A percentile compares a stretch with the other conserved stretches of the same genome.
phyloP scores from a whole-genome alignment of 2,329 filamentous ascomycete genomes.

The Coniochaeta sp. region DNA sequence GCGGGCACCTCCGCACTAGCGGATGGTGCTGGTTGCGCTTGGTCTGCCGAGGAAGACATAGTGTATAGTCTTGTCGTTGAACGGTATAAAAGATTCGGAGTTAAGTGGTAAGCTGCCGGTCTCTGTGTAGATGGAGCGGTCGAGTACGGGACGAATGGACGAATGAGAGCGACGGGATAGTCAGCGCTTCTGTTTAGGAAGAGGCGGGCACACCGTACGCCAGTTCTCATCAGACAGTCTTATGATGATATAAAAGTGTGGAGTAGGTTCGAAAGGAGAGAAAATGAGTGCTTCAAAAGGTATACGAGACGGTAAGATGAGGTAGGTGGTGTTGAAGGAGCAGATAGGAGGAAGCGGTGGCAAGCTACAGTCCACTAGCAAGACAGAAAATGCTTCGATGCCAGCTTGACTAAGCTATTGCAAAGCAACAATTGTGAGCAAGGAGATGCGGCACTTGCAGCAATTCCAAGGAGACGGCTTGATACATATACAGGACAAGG shows the following conservation, averaged over 20 bases:
- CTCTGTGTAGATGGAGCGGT: neutral
- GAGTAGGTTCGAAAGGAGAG: neutral
- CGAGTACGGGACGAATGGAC: neutral
- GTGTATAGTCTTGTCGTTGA: neutral
- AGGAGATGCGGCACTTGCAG: neutral
- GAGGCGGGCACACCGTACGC: neutral
- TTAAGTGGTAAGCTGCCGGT: neutral
- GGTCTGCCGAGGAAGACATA: neutral
- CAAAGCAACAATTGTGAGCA: neutral
- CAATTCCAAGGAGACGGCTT: neutral
- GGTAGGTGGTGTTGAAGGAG: no score
- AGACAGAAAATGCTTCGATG: neutral
- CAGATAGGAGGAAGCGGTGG: neutral
- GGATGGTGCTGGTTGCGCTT: neutral
- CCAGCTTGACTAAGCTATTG: neutral
- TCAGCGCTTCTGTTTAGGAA: neutral
- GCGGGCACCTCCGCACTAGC: conserved; percentile 1
- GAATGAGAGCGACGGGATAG: neutral
- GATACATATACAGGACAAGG: neutral
- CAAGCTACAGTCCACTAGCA: neutral
- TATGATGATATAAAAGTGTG: neutral
- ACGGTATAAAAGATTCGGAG: neutral
- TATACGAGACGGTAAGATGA: neutral
- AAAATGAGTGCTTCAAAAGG: neutral
- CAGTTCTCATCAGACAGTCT: neutral